These are phyloP conservation scores for Fraxinus nigra DNA, from an alignment of 305 asterid species.

Conservation along the genomic window DNA sequence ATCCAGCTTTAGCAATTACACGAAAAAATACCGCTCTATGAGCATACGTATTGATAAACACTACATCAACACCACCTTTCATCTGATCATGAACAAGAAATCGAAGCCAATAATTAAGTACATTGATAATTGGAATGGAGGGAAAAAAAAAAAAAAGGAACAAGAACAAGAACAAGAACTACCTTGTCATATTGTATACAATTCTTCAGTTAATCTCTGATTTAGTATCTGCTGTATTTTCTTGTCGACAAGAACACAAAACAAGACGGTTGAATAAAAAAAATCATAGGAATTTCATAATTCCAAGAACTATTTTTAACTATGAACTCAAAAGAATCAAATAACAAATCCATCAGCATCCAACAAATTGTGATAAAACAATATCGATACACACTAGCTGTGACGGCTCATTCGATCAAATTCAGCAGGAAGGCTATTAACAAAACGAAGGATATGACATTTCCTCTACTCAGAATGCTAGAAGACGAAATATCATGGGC, in stretches of 20 bases:
- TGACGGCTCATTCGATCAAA: constrained; percentile 33
- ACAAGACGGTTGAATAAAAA: not conserved
- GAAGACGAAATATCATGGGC: constrained; percentile 52
- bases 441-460: constrained; percentile 31
- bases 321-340: constrained; percentile 22
- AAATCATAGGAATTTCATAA: not conserved
- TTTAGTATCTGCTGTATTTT: not conserved
- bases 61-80: not conserved
- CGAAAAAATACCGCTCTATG: not conserved
- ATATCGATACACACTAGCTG: not conserved
- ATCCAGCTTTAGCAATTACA: not conserved
- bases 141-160: no score
- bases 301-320: constrained; percentile 6
- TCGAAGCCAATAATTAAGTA: not conserved
- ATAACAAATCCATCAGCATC: constrained; percentile 11
- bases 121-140: not conserved
- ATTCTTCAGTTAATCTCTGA: no score
- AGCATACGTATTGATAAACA: not conserved
- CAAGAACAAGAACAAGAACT: no score
- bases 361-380: constrained; percentile 15
- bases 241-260: not conserved
- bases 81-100: not conserved
- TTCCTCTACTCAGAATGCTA: constrained; percentile 18
- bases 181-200: not conserved
- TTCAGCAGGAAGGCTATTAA: constrained; percentile 32